These are phyloP conservation scores for Leccinum truebloodii DNA, from an alignment of 768 basidiomycete genomes.

Conservation along the genomic window DNA sequence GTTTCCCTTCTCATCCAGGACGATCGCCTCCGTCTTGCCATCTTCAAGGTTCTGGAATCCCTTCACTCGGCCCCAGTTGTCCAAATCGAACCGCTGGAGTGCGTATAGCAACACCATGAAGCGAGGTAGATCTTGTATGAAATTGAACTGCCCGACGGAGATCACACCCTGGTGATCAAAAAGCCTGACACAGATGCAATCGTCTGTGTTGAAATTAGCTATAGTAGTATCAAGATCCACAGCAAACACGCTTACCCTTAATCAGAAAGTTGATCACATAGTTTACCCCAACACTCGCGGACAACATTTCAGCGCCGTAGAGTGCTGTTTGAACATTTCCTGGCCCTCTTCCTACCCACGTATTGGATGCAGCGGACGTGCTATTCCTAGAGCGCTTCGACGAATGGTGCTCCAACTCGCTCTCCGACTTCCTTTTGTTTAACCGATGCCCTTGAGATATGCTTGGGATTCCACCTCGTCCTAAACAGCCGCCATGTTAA, in stretches of 20 bases:
- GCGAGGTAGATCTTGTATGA: not conserved
- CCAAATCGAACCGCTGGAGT: not conserved
- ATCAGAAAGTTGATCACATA: not conserved
- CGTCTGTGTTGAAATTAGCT: not conserved
- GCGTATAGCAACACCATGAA: not conserved
- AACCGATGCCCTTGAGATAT: not conserved
- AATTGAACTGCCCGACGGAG: not conserved
- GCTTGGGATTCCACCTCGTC: not conserved
- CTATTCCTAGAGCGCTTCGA: not conserved
- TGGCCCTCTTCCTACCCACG: too few relatives aligned
- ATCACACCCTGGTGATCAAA: not conserved
- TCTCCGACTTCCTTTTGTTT: not conserved
- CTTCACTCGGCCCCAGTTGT: not conserved
- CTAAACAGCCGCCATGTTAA: not conserved
- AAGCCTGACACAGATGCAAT: not conserved
- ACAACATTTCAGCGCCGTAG: not conserved
- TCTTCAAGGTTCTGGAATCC: not conserved
- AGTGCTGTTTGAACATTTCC: not conserved
- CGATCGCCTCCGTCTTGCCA: not conserved
- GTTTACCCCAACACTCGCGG: not conserved
- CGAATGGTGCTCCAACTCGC: not conserved
- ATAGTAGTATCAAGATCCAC: not conserved
- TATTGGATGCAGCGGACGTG: too few relatives aligned
- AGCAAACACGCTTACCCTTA: not conserved
- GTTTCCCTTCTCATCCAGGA: not conserved